A percentile compares a stretch with the other conserved stretches of the same genome.
These are phyloP conservation scores for Eucalyptus viminalis DNA, from an alignment of 345 rosid genomes.

Conservation along the genomic window DNA sequence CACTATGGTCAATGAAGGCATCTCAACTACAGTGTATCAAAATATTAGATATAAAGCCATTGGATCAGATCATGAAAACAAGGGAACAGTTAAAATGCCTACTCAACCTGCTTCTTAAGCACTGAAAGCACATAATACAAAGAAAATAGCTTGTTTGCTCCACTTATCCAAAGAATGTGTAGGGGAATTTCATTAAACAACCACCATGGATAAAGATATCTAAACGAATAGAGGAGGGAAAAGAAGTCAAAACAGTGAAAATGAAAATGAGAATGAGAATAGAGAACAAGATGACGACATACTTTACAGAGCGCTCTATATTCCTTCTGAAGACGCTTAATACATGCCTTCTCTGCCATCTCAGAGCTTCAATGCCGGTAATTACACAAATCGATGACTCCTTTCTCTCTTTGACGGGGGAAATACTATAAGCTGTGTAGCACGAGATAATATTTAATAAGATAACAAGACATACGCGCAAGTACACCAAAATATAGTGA, in stretches of 20 bases:
- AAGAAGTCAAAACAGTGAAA: not conserved
- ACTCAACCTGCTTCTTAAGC: not conserved
- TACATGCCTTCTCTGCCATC: slow-evolving; percentile 93
- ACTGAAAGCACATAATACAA: not conserved
- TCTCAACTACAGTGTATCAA: not conserved
- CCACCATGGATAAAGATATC: not conserved
- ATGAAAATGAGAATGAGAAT: not conserved
- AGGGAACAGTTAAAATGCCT: not conserved
- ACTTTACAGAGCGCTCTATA: slow-evolving; percentile 95
- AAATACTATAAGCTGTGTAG: not conserved
- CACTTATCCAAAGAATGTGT: not conserved
- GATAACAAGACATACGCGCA: not conserved
- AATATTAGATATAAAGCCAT: not conserved
- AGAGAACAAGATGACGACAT: not conserved
- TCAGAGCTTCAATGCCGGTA: not conserved
- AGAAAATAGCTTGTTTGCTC: not conserved
- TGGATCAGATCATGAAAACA: not conserved
- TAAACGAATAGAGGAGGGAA: not conserved
- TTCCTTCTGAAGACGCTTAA: slow-evolving; percentile 95
- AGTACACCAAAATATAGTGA: not conserved
- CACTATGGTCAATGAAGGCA: not conserved
- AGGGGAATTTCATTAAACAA: not conserved
- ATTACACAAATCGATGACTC: not conserved
- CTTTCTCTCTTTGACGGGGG: not conserved
- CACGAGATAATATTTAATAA: not conserved